These are phyloP conservation scores for Ceratobasidium sp. DNA, from an alignment of 1,284 basidiomycete genomes.

Conservation along the genomic window DNA sequence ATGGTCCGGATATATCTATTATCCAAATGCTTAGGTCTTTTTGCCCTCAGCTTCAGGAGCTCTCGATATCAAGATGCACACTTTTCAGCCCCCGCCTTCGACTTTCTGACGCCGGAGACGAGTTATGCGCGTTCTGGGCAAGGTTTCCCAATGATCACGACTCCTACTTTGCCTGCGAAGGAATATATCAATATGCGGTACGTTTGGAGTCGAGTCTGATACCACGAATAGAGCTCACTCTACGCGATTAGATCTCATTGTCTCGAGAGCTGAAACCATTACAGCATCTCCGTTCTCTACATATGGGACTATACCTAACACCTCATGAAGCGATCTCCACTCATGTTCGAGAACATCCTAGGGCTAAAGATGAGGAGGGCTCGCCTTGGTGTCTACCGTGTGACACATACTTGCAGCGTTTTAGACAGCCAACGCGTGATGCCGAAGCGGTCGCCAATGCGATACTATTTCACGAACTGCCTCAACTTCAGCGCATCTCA, in stretches of 20 bases:
- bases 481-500: constrained; percentile 1
- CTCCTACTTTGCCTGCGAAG: constrained; percentile 37
- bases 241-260: neutral
- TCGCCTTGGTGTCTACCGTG: neutral
- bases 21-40: constrained; percentile 5
- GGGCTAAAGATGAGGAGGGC: neutral
- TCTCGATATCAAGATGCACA: constrained; percentile 28
- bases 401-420: neutral
- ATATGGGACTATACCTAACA: constrained; percentile 33
- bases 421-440: neutral
- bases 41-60: constrained; percentile 22
- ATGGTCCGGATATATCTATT: constrained; percentile 27
- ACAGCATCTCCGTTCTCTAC: neutral
- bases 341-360: neutral
- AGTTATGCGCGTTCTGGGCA: constrained; percentile 18
- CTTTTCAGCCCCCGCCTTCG: constrained; percentile 27
- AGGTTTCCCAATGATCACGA: constrained; percentile 36
- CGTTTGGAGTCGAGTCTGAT: neutral
- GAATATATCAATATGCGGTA: constrained; percentile 32
- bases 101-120: neutral
- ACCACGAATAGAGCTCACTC: neutral
- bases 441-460: constrained; percentile 17
- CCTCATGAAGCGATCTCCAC: constrained; percentile 22
- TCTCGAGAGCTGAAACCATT: constrained; percentile 14
- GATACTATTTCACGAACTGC: neutral